A percentile compares a stretch with the other conserved stretches of the same genome.
Evolutionary conservation across 2,329 filamentous ascomycete genomes (phyloP).

Genomic region (Hypoxylon sp.): DNA sequence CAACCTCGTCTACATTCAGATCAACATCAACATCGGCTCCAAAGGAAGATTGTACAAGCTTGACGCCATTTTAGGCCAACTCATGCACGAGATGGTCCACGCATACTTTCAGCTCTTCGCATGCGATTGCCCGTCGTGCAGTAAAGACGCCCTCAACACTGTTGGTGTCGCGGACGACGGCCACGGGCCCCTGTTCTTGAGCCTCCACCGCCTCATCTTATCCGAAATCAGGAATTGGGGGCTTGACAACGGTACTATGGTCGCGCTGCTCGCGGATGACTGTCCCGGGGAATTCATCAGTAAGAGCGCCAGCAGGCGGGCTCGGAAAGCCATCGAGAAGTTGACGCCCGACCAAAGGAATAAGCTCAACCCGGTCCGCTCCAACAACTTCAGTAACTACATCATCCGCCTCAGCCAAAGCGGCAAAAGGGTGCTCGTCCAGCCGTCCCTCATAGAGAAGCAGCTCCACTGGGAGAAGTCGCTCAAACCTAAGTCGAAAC

Average conservation of each 20-base stretch:
- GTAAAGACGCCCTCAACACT: slow-evolving; percentile 28
- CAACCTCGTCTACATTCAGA: slow-evolving; percentile 1
- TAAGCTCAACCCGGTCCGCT: not conserved
- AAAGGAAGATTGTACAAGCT: slow-evolving; percentile 10
- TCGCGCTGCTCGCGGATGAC: slow-evolving; percentile 32
- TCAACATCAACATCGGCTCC: slow-evolving; percentile 25
- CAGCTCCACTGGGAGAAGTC: slow-evolving; percentile 15
- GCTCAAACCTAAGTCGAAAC: not conserved
- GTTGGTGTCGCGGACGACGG: slow-evolving; percentile 28
- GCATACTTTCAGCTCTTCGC: slow-evolving; percentile 34
- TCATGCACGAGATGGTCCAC: slow-evolving; percentile 44
- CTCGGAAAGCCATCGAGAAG: not conserved
- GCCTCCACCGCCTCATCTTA: slow-evolving; percentile 43
- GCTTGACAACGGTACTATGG: not conserved
- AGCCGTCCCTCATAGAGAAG: not conserved
- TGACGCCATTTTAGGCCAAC: slow-evolving; percentile 17
- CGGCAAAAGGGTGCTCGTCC: slow-evolving; percentile 20
- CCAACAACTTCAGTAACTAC: no score
- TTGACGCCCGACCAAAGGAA: not conserved
- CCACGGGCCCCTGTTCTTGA: slow-evolving; percentile 43
- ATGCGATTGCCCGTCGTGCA: slow-evolving; percentile 36
- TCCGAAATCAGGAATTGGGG: slow-evolving; percentile 41
- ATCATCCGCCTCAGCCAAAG: slow-evolving; percentile 8
- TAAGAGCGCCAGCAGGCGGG: not conserved
- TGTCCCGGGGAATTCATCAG: slow-evolving; percentile 37